Evolutionary conservation across 2,329 filamentous ascomycete species (phyloP), one percentile per base, ranked within the genome.

Genomic region (Fusarium sambucinum): DNA sequence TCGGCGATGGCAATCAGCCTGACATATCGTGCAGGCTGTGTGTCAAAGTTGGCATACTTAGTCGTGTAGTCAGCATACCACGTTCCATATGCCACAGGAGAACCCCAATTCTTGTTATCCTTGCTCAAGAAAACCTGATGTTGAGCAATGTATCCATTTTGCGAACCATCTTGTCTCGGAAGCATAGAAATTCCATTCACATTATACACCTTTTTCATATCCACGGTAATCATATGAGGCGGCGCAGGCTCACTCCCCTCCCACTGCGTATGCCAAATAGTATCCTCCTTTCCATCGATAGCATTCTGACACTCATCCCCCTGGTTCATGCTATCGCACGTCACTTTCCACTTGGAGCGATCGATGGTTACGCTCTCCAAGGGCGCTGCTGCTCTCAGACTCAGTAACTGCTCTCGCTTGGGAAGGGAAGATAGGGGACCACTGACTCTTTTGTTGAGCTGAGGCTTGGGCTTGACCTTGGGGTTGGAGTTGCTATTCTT

Each of bases 31-130:
- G 65, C 61, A 14, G 55, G 60, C 23, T 62, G 54, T 2, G 61
- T 66, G 6, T 69, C 65, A 48, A 69, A 69, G 17, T 62, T 66
- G 65, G 66, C 48, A 54, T 62, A 63, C 25, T 69, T 69, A 7
- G 48, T 46, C 10, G 56, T 63, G 8, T 14, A 27, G 6, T 69
- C 66, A 7, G 8, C 37, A 17, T 62, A 69, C 66, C 66, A 69
- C 3, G 51, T 69, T 7, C 66, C 66, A 19, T 51, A 66, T 3
- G 61, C 66, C 19, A 68, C 59, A n/a, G 63, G 45, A 4, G 33
- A 38, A 2, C 55, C 63, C 64, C 64, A 68, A 7, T 12, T 57
- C 19, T 53, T 55, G 0, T 47, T 54, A 13, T 69, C 66, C 16
- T 55, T 59, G 13, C 66, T 69, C 6, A 69, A 5, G 12, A 51